Evolutionary conservation across 192 early-diverging fungal genomes (phyloP), one percentile per base, ranked within the genome.

Genomic region (Allomyces macrogynus): DNA sequence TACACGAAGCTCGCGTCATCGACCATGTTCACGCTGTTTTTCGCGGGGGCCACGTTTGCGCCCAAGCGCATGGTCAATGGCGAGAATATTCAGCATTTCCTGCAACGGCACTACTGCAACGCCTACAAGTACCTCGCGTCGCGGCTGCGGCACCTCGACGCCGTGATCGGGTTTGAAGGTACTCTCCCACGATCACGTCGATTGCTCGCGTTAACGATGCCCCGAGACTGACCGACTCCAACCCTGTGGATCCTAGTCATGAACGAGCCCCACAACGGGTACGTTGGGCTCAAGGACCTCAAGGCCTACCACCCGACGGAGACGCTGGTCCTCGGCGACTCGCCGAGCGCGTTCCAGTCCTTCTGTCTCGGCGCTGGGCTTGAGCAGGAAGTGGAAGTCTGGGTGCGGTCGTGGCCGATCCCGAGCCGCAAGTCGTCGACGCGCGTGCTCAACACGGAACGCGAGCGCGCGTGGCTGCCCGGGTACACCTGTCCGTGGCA

Each of bases 1-100:
- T 90, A 92, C 67, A 84, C 83, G 10, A 92, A 92, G 67, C 76
- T 90, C 18, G 90, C 87, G 5, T 80, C 79, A 20, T 77, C 84
- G 23, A 89, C 89, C 5, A 89, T 92, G 87, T 90, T 92, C 66
- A 88, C 90, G 0, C 68, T 90, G 5, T 90, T 90, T 66, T 90
- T 84, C 70, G 88, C 75, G 10, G 89, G 88, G 14, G 75, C 84
- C 24, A 81, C 78, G 10, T 88, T 89, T 77, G 86, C 87, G 10
- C 87, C 89, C 0, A 69, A 79, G 0, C 71, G 74, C n/a, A 79
- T 24, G 43, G 87, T 86, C 63, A 62, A 87, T 44, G 87, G 85
- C n/a, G 74, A 79, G 40, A 72, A 75, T 7, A 69, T 86, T 10
- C 82, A 88, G 63, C 77, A 83, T 60, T 86, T 84, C 57, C 63